These are phyloP conservation scores for Calvatia gigantea DNA, from an alignment of 768 basidiomycete species.

Conservation along the genomic window DNA sequence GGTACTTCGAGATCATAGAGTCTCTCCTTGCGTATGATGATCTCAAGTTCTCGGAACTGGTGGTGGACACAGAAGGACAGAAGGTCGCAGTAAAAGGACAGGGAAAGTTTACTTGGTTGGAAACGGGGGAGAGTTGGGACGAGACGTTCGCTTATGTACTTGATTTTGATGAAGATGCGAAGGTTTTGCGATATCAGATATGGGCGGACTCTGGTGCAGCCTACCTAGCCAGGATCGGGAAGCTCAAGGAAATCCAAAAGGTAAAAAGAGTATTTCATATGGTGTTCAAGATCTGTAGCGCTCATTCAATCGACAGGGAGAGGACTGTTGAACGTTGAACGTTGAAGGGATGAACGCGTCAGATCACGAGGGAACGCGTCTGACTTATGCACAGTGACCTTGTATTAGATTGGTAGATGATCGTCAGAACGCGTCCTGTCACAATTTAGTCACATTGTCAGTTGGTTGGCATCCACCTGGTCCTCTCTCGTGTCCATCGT, in stretches of 20 bases:
- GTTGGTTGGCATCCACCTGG: neutral
- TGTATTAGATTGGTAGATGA: neutral
- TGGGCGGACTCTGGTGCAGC: constrained; percentile 70
- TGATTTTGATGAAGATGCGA: constrained; percentile 55
- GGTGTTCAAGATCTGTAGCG: too few relatives aligned
- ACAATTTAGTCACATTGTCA: constrained; percentile 1
- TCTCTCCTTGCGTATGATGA: constrained; percentile 45
- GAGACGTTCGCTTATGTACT: constrained; percentile 60
- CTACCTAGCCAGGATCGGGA: constrained; percentile 54
- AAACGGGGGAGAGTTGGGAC: constrained; percentile 52
- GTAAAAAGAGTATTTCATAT: too few relatives aligned
- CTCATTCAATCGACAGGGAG: neutral
- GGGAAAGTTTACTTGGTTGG: constrained; percentile 54
- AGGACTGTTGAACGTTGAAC: neutral
- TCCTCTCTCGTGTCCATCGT: constrained; percentile 11
- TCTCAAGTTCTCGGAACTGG: constrained; percentile 52
- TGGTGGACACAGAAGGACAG: constrained; percentile 45
- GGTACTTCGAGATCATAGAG: constrained; percentile 48
- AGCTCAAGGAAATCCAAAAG: constrained; percentile 26
- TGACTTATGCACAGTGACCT: constrained; percentile 4
- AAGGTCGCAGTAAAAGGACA: constrained; percentile 54
- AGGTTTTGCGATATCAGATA: constrained; percentile 57
- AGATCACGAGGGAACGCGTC: constrained; percentile 9
- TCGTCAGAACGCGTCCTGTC: constrained; percentile 8
- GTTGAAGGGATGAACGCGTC: constrained; percentile 1